Evolutionary conservation across 352 stramenopile species (phyloP).

Genomic region (Thalassiosira livingstoniorum): DNA sequence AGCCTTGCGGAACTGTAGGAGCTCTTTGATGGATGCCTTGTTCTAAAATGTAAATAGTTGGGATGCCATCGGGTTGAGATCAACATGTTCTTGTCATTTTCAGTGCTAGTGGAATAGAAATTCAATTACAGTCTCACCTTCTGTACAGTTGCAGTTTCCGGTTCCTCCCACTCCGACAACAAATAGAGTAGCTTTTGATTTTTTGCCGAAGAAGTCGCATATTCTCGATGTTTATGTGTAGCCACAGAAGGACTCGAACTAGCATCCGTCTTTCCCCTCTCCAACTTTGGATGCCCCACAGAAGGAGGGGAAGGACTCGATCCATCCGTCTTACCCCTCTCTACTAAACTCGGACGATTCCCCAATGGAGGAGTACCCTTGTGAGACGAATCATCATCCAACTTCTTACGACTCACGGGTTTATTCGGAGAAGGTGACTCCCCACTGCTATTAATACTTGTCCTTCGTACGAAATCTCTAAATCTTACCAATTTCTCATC

Average conservation of each 20-base stretch:
- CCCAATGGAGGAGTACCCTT: too few species aligned
- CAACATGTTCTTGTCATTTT: slow-evolving; percentile 1
- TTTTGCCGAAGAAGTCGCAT: not conserved
- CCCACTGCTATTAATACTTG: slow-evolving; percentile 20
- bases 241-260: too few species aligned
- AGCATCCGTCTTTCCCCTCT: too few species aligned
- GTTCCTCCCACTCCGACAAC: slow-evolving; percentile 61
- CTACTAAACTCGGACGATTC: too few species aligned
- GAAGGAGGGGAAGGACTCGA: too few species aligned
- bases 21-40: slow-evolving; percentile 62
- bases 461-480: slow-evolving; percentile 36
- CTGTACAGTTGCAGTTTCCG: slow-evolving; percentile 26
- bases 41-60: not conserved
- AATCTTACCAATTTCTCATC: slow-evolving; percentile 45
- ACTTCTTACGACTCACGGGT: too few species aligned
- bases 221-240: too few species aligned
- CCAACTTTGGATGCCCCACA: too few species aligned
- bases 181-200: slow-evolving; percentile 14
- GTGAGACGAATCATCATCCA: too few species aligned
- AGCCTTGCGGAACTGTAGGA: slow-evolving; percentile 72
- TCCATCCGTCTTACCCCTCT: too few species aligned
- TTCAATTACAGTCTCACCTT: slow-evolving; percentile 23
- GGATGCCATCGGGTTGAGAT: not conserved
- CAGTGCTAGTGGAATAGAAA: not conserved
- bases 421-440: not conserved